Base-by-base conservation (phyloP, 169 alveolate species). In the Eimeria brunetti region DNA sequence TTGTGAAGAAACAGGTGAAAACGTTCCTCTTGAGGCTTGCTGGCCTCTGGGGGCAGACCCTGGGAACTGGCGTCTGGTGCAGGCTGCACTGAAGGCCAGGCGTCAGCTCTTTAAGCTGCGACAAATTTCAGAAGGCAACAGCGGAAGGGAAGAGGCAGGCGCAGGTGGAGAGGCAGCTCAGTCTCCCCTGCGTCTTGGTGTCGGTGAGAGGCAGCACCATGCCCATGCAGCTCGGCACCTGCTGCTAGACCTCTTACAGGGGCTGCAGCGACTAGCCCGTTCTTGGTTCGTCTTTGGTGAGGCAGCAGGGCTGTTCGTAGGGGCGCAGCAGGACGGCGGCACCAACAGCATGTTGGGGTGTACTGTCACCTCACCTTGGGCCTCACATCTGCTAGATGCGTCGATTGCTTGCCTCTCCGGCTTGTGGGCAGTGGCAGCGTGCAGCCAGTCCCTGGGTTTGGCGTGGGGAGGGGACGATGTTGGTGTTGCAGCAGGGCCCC, bases 231-330 rank as follows among this genome's bases (percentile, higher is more conserved):
- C 81, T 41, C 67, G 92, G 58, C 92, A 85, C 8, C 80, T 85
- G 49, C 44, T 38, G 51, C 80, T 85, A 7, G 69, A 62, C 44
- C 64, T 85, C 41, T 49, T 85, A 22, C 81, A 85, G 81, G 92
- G 92, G 11, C 46, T 85, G n/a, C 92, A 85, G 41, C 22, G 92
- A n/a, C 92, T 85, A 58, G 92, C 92, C 14, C 80, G 92, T 27
- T 60, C 92, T 8, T 85, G 92, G 92, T 60, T 85, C 41, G 67
- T 53, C 14, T 85, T 60, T 49, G 92, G 58, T 4, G 81, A 38
- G 60, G 81, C 92, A 2, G 80, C 80, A 22, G 92, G 92, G 16
- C 67, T 22, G 30, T 38, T 56, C 27, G 58, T 60, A n/a, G n/a
- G 38, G 80, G 80, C 76, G 1, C 51, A 20, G 1, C 51, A 20